These are phyloP conservation scores for Cystofilobasidium ferigula DNA, from an alignment of 768 basidiomycete species.

Conservation along the genomic window DNA sequence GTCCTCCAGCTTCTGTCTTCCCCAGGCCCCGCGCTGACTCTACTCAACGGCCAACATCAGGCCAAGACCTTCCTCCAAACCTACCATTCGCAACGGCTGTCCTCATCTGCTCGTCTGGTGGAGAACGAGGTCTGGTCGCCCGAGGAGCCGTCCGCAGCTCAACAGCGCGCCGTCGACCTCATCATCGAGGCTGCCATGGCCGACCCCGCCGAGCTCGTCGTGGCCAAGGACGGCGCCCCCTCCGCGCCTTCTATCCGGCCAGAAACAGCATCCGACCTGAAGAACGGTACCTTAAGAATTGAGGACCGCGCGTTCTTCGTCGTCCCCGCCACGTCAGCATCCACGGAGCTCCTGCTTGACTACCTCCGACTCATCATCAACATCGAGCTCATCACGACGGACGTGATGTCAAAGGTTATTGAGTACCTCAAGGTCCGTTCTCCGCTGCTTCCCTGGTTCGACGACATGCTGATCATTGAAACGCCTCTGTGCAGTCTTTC, in stretches of 20 bases:
- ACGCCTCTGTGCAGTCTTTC: slow-evolving; percentile 49
- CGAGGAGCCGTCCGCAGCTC: slow-evolving; percentile 53
- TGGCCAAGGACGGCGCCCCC: slow-evolving; percentile 34
- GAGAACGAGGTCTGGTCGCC: slow-evolving; percentile 93
- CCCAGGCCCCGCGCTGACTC: neutral
- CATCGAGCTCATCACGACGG: slow-evolving; percentile 75
- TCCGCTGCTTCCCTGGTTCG: neutral
- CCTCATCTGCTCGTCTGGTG: slow-evolving; percentile 72
- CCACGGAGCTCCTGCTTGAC: slow-evolving; percentile 56
- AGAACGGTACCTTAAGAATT: slow-evolving; percentile 49
- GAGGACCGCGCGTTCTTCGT: slow-evolving; percentile 77
- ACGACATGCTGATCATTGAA: neutral
- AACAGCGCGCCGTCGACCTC: slow-evolving; percentile 63
- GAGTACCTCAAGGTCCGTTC: slow-evolving; percentile 68
- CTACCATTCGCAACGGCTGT: slow-evolving; percentile 73
- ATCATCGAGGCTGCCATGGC: slow-evolving; percentile 70
- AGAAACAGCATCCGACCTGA: slow-evolving; percentile 13
- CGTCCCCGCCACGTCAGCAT: slow-evolving; percentile 72
- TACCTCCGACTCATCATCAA: slow-evolving; percentile 83
- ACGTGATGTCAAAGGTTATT: slow-evolving; percentile 85
- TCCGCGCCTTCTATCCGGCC: slow-evolving; percentile 28
- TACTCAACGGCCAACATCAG: slow-evolving; percentile 38
- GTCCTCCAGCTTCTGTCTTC: slow-evolving; percentile 5
- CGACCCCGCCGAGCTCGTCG: slow-evolving; percentile 60
- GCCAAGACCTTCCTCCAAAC: slow-evolving; percentile 74